A percentile compares a stretch with the other conserved stretches of the same genome.
These are phyloP conservation scores for Pelargonium nanum DNA, from an alignment of 345 rosid species.

Conservation along the genomic window DNA sequence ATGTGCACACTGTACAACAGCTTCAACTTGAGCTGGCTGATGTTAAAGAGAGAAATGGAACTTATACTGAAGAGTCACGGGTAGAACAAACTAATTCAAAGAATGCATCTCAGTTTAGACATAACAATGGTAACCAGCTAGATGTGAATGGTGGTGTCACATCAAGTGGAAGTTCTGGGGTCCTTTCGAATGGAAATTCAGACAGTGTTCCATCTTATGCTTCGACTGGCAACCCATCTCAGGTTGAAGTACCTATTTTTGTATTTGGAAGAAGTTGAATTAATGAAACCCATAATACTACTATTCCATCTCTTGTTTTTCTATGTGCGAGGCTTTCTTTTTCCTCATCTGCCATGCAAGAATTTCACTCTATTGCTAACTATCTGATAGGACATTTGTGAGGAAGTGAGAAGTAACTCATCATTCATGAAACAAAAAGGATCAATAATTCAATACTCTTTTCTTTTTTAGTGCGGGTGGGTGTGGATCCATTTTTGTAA, in stretches of 20 bases:
- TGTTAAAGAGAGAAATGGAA: conserved; percentile 52
- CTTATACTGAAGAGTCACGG: conserved; percentile 46
- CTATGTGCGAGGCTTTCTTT: neutral
- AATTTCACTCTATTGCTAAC: too few species aligned
- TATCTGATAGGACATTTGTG: neutral
- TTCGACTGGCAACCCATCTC: conserved; percentile 28
- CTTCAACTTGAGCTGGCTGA: conserved; percentile 79
- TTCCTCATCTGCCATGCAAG: neutral
- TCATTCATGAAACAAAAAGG: neutral
- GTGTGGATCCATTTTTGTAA: too few species aligned
- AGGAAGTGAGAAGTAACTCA: neutral
- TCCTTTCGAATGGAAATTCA: conserved; percentile 38
- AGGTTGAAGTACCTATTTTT: neutral
- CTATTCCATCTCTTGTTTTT: neutral
- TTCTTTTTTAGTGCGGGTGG: too few species aligned
- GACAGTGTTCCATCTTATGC: conserved; percentile 35
- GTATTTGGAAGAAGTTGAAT: neutral
- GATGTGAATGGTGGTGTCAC: conserved; percentile 31
- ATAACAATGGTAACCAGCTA: conserved; percentile 38
- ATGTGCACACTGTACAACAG: conserved; percentile 71
- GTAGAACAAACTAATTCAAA: conserved; percentile 37
- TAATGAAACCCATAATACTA: too few species aligned
- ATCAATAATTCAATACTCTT: too few species aligned
- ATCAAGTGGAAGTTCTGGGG: conserved; percentile 21
- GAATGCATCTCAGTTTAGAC: conserved; percentile 43